These are phyloP conservation scores for Stentor roeselii DNA, from an alignment of 73 alveolate genomes.

Conservation along the genomic window DNA sequence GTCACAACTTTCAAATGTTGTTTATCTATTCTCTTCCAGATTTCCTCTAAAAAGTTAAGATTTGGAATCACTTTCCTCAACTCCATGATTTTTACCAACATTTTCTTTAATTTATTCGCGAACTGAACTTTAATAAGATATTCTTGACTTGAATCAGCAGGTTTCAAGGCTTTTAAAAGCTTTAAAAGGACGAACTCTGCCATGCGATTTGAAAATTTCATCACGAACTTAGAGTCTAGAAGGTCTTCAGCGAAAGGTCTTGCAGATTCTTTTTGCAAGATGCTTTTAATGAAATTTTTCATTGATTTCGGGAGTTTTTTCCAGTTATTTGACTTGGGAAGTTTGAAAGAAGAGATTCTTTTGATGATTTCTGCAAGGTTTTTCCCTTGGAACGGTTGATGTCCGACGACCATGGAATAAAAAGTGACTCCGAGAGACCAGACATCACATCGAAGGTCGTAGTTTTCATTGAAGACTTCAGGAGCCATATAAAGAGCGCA, in stretches of 20 bases:
- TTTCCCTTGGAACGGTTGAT: conserved; percentile 8
- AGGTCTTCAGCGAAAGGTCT: background rate
- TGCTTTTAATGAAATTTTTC: conserved; percentile 10
- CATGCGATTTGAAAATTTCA: background rate
- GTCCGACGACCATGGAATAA: conserved; percentile 24
- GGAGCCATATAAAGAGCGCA: conserved; percentile 28
- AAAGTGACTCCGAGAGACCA: conserved; percentile 24
- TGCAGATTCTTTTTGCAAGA: conserved; percentile 1
- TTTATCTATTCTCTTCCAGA: background rate
- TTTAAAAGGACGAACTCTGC: background rate
- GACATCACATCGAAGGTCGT: background rate
- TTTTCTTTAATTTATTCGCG: background rate
- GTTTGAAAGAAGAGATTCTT: background rate
- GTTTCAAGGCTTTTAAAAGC: background rate
- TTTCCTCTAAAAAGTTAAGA: background rate
- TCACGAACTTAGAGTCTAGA: background rate
- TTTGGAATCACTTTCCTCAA: background rate
- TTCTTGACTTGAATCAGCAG: background rate
- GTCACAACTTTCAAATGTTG: background rate
- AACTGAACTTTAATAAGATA: background rate
- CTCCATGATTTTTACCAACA: background rate
- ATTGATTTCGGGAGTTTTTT: background rate
- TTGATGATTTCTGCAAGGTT: background rate
- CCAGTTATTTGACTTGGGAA: background rate
- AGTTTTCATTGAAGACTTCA: conserved; percentile 25